Evolutionary conservation across 129 eudicot species (phyloP).

Genomic region (Rutidosis leptorrhynchoides): DNA sequence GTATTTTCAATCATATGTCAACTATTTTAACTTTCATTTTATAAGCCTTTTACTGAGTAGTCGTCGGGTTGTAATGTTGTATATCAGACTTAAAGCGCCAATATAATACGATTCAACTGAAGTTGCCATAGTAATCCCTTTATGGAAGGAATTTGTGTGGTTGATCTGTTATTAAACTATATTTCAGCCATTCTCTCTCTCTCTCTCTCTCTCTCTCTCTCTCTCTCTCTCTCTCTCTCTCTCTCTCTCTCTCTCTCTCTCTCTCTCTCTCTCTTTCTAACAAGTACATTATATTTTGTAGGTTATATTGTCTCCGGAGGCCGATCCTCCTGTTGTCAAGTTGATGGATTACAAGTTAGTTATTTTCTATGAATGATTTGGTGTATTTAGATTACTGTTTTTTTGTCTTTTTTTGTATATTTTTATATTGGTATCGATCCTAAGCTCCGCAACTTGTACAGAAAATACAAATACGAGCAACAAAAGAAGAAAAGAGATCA

Average conservation of each 20-base stretch:
- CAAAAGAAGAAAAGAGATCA: slow-evolving; percentile 95
- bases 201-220: background rate
- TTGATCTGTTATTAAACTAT: background rate
- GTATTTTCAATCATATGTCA: background rate
- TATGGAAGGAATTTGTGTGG: background rate
- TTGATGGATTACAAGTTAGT: slow-evolving; percentile 86
- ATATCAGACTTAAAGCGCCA: too few species aligned
- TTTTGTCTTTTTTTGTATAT: background rate
- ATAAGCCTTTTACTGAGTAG: background rate
- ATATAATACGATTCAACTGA: too few species aligned
- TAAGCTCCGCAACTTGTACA: slow-evolving; percentile 27
- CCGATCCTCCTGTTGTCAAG: slow-evolving; percentile 92
- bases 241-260: background rate
- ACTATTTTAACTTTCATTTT: background rate
- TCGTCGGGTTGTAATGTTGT: too few species aligned
- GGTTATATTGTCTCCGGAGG: slow-evolving; percentile 88
- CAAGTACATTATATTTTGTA: slow-evolving; percentile 20
- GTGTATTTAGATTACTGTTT: background rate
- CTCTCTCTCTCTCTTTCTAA: background rate
- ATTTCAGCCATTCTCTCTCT: background rate
- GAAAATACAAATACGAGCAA: slow-evolving; percentile 79
- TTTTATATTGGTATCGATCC: background rate
- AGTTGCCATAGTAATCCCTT: too few species aligned
- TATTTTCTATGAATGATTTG: slow-evolving; percentile 13
- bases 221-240: background rate